A percentile compares a stretch with the other conserved stretches of the same genome.
Conservation (phyloP, 1,284 basidiomycete species). For the Trametes polyzona region DNA sequence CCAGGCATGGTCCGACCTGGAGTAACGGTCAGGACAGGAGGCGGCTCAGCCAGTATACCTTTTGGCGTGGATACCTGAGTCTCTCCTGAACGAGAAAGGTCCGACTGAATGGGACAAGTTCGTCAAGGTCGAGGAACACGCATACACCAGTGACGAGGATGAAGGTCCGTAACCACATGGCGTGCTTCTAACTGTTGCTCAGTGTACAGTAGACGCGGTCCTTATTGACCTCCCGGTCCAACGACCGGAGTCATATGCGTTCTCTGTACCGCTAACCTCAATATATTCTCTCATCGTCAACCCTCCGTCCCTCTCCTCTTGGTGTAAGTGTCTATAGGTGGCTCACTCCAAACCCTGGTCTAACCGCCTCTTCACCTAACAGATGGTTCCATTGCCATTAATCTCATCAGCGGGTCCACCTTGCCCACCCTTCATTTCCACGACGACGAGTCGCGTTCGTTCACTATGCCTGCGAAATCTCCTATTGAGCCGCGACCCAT, state of each 20-base stretch:
- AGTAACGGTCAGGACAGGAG: conserved; percentile 52
- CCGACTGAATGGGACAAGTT: conserved; percentile 85
- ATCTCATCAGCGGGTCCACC: conserved; percentile 88
- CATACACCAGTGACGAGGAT: conserved; percentile 63
- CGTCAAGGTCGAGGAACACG: conserved; percentile 75
- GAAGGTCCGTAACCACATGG: conserved; percentile 52
- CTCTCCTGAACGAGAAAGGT: conserved; percentile 75
- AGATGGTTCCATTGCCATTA: conserved; percentile 82
- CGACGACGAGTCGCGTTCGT: conserved; percentile 90
- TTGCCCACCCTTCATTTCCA: conserved; percentile 94
- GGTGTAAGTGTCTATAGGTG: conserved; percentile 76
- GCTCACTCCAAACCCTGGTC: too few species aligned
- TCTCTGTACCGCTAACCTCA: conserved; percentile 87
- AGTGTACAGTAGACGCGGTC: conserved; percentile 64
- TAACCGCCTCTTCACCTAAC: too few species aligned
- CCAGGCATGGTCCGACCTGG: conserved; percentile 5
- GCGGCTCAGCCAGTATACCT: conserved; percentile 73
- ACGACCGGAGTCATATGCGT: conserved; percentile 89
- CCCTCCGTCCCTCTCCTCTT: conserved; percentile 83
- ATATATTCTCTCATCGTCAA: conserved; percentile 91
- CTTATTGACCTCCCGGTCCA: conserved; percentile 77
- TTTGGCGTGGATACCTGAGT: conserved; percentile 87
- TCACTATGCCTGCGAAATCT: conserved; percentile 56
- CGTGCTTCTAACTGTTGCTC: background rate
- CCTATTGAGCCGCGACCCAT: conserved; percentile 41